Evolutionary conservation across 257 asterid species (phyloP).

Genomic region (Ilex asprella): DNA sequence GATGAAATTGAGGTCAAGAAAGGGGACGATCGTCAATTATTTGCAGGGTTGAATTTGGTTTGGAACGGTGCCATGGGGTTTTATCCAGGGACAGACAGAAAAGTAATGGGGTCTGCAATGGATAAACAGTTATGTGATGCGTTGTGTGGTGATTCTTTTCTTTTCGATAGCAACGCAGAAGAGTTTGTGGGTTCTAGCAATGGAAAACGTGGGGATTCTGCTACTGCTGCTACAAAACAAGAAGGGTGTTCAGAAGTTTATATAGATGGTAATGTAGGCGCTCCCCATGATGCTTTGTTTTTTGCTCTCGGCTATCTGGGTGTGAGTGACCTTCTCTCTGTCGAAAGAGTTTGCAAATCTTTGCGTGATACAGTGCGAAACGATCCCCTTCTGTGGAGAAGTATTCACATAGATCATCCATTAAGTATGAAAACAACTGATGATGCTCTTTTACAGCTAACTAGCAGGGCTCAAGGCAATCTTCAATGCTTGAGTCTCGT

Average conservation of each 20-base stretch:
- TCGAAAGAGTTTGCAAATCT: slow-evolving; percentile 68
- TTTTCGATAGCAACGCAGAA: slow-evolving; percentile 13
- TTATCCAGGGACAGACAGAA: slow-evolving; percentile 7
- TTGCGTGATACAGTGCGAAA: slow-evolving; percentile 49
- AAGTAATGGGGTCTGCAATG: slow-evolving; percentile 2
- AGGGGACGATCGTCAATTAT: slow-evolving; percentile 11
- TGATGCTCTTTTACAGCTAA: slow-evolving; percentile 49
- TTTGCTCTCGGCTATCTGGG: slow-evolving; percentile 54
- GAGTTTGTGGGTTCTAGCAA: slow-evolving; percentile 27
- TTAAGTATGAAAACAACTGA: slow-evolving; percentile 36
- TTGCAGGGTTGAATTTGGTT: slow-evolving; percentile 18
- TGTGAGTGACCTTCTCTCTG: slow-evolving; percentile 50
- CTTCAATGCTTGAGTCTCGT: slow-evolving; percentile 55
- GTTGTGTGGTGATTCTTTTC: slow-evolving; percentile 14
- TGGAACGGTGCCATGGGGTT: slow-evolving; percentile 24
- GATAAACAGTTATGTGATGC: slow-evolving; percentile 14
- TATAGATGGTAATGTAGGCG: slow-evolving; percentile 21
- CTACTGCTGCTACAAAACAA: slow-evolving; percentile 10
- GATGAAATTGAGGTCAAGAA: slow-evolving; percentile 28
- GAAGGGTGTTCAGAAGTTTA: slow-evolving; percentile 15
- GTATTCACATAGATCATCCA: slow-evolving; percentile 38
- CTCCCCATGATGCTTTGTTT: slow-evolving; percentile 45
- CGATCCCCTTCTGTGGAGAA: slow-evolving; percentile 71
- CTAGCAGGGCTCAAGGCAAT: slow-evolving; percentile 61
- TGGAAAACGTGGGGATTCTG: slow-evolving; percentile 25